Conservation (phyloP, 228 moss, liverwort and hornwort species). For the Sphagnum magellanicum region DNA sequence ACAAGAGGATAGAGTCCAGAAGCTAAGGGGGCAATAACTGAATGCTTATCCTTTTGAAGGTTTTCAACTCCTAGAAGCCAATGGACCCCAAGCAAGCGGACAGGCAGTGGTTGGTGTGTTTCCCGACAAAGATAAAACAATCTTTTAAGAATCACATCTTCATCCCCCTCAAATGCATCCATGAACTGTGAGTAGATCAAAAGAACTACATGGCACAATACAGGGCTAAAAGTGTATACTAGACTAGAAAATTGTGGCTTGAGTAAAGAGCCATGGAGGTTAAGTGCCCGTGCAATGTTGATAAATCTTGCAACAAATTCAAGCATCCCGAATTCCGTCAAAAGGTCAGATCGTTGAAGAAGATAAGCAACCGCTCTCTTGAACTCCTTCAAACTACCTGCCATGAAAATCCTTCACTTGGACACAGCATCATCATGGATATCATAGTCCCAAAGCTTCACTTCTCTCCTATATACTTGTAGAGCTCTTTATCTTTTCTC, state of each 20-base stretch:
- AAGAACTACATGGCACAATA: constrained; percentile 79
- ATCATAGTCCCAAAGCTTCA: too few species aligned
- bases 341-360: constrained; percentile 63
- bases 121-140: constrained; percentile 71
- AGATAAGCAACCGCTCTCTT: constrained; percentile 81
- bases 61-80: constrained; percentile 83
- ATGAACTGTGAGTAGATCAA: constrained; percentile 70
- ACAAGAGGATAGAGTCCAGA: constrained; percentile 76
- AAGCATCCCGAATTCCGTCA: constrained; percentile 86
- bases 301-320: constrained; percentile 82
- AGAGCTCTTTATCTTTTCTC: neutral
- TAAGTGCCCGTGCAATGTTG: constrained; percentile 73
- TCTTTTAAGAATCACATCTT: constrained; percentile 49
- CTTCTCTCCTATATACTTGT: neutral
- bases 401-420: constrained; percentile 3
- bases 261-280: constrained; percentile 74
- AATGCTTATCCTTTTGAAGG: constrained; percentile 29
- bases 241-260: constrained; percentile 65
- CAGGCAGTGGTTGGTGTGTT: constrained; percentile 66
- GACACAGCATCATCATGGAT: too few species aligned
- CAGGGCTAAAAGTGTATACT: constrained; percentile 72
- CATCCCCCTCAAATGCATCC: constrained; percentile 64
- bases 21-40: constrained; percentile 54
- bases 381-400: constrained; percentile 89
- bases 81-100: constrained; percentile 81